A percentile compares a stretch with the other conserved stretches of the same genome.
Conservation (phyloP, 2,329 filamentous ascomycete species). For the Grosmannia clavigera region DNA sequence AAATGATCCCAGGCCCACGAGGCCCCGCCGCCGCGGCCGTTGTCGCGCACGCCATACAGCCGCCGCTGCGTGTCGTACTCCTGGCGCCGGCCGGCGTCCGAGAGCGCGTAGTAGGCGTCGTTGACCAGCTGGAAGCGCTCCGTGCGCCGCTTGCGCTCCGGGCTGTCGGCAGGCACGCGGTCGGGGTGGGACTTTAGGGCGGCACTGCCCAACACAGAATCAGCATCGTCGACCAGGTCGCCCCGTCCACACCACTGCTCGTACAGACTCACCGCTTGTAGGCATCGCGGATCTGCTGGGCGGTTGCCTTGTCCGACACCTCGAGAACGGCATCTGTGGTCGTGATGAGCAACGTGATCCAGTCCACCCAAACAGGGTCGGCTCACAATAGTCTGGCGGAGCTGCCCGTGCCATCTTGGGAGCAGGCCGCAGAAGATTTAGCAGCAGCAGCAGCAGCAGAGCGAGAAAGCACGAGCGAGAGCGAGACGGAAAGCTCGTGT, state of each 20-base stretch:
- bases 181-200: constrained; percentile 91
- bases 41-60: constrained; percentile 36
- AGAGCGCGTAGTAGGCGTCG: constrained; percentile 46
- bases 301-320: constrained; percentile 58
- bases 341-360: constrained; percentile 3
- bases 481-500: too few relatives aligned
- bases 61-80: constrained; percentile 71
- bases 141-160: constrained; percentile 70
- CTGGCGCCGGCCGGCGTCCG: constrained; percentile 59
- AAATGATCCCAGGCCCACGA: constrained; percentile 67
- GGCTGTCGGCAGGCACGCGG: constrained; percentile 70
- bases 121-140: constrained; percentile 39
- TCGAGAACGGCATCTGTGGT: constrained; percentile 59
- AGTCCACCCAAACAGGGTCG: not conserved
- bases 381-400: constrained; percentile 48
- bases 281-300: constrained; percentile 78
- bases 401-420: constrained; percentile 23
- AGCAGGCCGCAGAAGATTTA: not conserved
- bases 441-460: too few relatives aligned
- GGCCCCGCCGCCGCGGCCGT: constrained; percentile 19
- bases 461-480: too few relatives aligned
- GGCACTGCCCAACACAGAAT: constrained; percentile 39
- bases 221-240: not conserved
- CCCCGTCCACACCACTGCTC: not conserved
- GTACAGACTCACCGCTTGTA: constrained; percentile 62